Evolutionary conservation across 768 basidiomycete genomes (phyloP).

Genomic region (Pholiota molesta): DNA sequence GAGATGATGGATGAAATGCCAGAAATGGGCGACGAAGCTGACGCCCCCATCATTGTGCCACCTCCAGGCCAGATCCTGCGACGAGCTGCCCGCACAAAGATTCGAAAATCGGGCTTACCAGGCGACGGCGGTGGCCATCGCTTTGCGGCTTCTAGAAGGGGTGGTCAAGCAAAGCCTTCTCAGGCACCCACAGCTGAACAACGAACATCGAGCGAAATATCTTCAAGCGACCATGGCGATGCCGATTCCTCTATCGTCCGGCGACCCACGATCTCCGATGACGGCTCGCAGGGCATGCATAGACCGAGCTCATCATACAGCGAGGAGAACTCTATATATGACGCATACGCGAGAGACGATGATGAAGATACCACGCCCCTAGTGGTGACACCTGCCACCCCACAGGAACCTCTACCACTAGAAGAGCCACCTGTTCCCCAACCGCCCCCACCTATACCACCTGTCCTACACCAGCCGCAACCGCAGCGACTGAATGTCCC

Average conservation of each 20-base stretch:
- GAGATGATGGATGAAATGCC: conserved; percentile 70
- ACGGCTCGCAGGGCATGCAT: conserved; percentile 33
- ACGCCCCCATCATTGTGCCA: conserved; percentile 89
- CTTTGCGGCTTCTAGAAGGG: conserved; percentile 58
- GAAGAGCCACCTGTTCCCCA: conserved; percentile 15
- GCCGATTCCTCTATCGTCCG: conserved; percentile 30
- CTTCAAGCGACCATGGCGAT: conserved; percentile 71
- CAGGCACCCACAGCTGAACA: conserved; percentile 37
- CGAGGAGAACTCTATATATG: conserved; percentile 83
- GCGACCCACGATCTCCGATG: conserved; percentile 51
- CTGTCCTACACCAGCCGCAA: conserved; percentile 67
- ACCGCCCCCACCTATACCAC: conserved; percentile 23
- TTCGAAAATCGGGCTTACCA: conserved; percentile 79
- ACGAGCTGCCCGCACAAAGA: conserved; percentile 92
- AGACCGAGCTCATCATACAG: conserved; percentile 80
- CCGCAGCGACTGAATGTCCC: conserved; percentile 58
- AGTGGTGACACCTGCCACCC: neutral
- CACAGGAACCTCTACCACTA: conserved; percentile 20
- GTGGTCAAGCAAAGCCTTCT: conserved; percentile 30
- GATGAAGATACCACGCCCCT: conserved; percentile 44
- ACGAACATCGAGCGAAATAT: conserved; percentile 71
- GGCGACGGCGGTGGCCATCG: conserved; percentile 86
- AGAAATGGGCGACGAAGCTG: conserved; percentile 77
- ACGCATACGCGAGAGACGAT: conserved; percentile 69
- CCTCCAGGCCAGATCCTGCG: conserved; percentile 89